Percentiles rank a stretch among this genome's conserved stretches.
Evolutionary conservation across 495 filamentous ascomycete genomes (phyloP).

Genomic region (Hyaloscypha variabilis): DNA sequence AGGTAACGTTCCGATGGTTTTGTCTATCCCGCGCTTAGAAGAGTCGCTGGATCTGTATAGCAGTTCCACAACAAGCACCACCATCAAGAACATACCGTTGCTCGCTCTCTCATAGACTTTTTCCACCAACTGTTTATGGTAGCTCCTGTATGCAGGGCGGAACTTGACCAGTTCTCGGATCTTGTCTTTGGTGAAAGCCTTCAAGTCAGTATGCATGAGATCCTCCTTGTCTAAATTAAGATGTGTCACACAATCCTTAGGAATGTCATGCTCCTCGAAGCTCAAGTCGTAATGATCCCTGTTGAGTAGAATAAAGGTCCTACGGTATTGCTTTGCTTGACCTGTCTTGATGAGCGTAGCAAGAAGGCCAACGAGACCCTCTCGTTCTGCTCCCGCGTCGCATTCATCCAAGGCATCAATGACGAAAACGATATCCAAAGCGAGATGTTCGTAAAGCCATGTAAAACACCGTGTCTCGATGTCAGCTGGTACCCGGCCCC

Average conservation of each 20-base stretch:
- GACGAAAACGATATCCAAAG: conserved; percentile 44
- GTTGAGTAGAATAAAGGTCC: neutral
- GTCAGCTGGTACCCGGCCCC: neutral
- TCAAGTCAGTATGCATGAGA: neutral
- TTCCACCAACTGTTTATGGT: neutral
- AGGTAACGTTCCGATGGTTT: neutral
- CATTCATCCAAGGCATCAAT: conserved; percentile 51
- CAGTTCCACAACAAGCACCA: neutral
- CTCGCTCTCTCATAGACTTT: neutral
- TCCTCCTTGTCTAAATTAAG: neutral
- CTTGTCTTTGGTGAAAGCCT: neutral
- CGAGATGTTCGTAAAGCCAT: neutral
- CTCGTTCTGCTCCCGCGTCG: conserved; percentile 3
- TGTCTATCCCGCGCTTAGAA: neutral
- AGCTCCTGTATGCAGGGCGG: neutral
- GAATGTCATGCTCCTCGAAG: neutral
- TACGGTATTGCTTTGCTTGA: neutral
- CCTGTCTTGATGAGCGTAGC: neutral
- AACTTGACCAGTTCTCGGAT: neutral
- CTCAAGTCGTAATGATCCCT: neutral
- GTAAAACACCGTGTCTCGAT: neutral
- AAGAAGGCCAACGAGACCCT: neutral
- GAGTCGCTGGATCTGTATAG: neutral
- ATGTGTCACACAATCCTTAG: neutral
- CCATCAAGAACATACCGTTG: neutral